Conservation (phyloP, 305 asterid genomes). For the Fraxinus dipetala region DNA sequence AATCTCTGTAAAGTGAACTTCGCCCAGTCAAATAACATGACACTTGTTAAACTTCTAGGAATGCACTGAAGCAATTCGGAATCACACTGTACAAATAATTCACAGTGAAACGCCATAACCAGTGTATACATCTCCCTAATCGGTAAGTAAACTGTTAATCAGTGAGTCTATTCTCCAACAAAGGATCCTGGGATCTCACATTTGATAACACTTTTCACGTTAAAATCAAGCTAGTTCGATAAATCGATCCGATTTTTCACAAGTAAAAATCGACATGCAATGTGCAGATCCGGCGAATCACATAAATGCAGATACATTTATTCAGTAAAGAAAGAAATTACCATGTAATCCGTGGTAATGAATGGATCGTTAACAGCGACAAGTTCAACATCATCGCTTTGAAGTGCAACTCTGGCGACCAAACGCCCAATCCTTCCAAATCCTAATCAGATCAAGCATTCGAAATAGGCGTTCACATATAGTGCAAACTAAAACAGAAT, state of each 20-base stretch:
- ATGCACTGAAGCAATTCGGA: background rate
- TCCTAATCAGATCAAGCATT: conserved; percentile 24
- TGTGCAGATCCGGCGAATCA: background rate
- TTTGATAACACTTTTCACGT: background rate
- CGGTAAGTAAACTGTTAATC: background rate
- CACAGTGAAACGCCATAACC: background rate
- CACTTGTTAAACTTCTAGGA: background rate
- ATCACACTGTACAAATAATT: background rate
- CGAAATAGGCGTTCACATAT: background rate
- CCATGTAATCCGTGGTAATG: conserved; percentile 59
- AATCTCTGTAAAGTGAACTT: background rate
- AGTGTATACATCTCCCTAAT: background rate
- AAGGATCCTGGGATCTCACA: background rate
- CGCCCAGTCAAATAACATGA: background rate
- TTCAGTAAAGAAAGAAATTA: background rate
- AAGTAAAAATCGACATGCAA: background rate
- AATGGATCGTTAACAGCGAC: conserved; percentile 61
- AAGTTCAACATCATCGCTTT: conserved; percentile 53
- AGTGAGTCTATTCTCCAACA: background rate
- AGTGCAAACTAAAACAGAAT: background rate
- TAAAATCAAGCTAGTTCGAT: background rate
- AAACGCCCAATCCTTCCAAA: conserved; percentile 59
- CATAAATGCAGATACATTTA: background rate
- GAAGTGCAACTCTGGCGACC: conserved; percentile 56
- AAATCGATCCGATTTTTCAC: background rate